phyloP scores from a whole-genome alignment of 2,329 filamentous ascomycete species.

The Aspergillus sp. region DNA sequence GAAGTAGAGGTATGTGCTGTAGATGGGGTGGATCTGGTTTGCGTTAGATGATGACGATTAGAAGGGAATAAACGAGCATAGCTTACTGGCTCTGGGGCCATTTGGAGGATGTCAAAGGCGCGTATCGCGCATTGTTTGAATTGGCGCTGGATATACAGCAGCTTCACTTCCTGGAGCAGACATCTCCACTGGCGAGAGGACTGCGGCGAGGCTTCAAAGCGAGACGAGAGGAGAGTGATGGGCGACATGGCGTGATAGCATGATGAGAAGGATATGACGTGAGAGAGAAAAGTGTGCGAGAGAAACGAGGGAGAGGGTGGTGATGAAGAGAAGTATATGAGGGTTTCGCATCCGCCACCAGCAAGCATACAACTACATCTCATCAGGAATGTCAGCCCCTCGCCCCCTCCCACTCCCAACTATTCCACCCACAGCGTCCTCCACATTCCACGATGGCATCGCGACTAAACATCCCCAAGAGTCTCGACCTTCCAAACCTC shows the following conservation, averaged over 20 bases:
- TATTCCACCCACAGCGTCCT: background rate
- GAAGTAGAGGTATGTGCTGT: constrained; percentile 43
- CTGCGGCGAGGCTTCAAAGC: constrained; percentile 16
- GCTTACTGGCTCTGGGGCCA: constrained; percentile 24
- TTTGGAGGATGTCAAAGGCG: constrained; percentile 29
- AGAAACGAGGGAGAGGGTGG: background rate
- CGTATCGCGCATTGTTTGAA: constrained; percentile 41
- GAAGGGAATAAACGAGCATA: constrained; percentile 7
- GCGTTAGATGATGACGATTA: background rate
- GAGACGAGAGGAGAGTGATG: constrained; percentile 18
- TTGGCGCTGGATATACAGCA: constrained; percentile 34
- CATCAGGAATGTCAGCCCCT: background rate
- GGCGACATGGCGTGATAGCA: constrained; percentile 8
- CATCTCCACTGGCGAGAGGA: constrained; percentile 32
- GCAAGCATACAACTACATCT: background rate
- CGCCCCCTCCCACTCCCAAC: background rate
- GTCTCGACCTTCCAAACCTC: background rate
- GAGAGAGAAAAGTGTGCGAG: background rate
- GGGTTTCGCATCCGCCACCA: background rate
- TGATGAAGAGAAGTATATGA: background rate
- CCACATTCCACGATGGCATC: background rate
- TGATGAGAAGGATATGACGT: background rate
- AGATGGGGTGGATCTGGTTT: constrained; percentile 30
- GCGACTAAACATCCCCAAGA: background rate
- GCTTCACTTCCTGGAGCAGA: constrained; percentile 32